Base-by-base conservation (phyloP, 257 asterid species). In the Fraxinus anomala region DNA sequence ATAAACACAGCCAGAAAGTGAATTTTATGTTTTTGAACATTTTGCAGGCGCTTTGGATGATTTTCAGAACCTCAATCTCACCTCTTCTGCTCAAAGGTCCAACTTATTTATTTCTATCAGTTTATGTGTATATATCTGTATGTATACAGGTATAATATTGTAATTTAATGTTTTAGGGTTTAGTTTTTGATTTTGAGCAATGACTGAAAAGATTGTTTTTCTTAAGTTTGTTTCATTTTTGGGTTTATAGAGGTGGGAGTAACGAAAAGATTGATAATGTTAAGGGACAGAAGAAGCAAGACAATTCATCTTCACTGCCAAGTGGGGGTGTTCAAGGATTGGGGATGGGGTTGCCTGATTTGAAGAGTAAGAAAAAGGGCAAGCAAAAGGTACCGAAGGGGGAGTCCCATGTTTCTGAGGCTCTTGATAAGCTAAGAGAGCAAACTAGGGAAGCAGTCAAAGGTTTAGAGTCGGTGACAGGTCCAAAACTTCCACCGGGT, bases 21-120 rank as follows among this genome's bases (percentile, higher is more conserved):
- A 30, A 1, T 80, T 21, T 56, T 33, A 9, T 7, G 71, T 66
- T 9, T 44, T 16, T 24, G 68, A 74, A 78, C 77, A 33, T 75
- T 73, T 79, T 87, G 75, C 95, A 96, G 99, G 98, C 85, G 99
- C 99, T 85, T 84, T 96, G 92, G 98, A 96, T 92, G 99, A 96
- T 91, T 96, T 96, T 81, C 97, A 93, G 92, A 91, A 77, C 86
- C 94, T 96, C 85, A 93, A 93, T 84, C 91, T 96, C 79, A 54
- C 91, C 76, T 82, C 97, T 84, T 86, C 93, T 78, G 86, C 91
- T 69, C 98, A 86, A 87, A 91, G 97, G 99, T 92, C 67, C 72
- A 31, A 54, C 71, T 73, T 34, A 76, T 78, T 49, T 24, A 42
- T 74, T 70, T 28, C 14, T 37, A 5, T 39, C 13, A 10, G 8